Conservation (phyloP, 495 filamentous ascomycete genomes). For the Coniosporium apollinis region DNA sequence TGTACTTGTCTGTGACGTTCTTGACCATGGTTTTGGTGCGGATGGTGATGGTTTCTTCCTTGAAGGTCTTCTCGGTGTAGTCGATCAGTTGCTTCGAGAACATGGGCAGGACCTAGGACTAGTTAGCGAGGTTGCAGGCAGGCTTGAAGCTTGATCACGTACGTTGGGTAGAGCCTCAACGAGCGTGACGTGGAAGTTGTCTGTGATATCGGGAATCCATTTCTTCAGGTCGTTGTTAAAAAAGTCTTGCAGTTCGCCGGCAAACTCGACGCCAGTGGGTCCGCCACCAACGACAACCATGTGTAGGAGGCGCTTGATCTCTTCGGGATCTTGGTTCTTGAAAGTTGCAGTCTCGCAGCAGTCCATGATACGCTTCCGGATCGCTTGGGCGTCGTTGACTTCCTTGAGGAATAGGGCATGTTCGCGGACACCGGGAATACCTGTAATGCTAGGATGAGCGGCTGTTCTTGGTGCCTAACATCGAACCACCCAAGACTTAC, state of each 20-base stretch:
- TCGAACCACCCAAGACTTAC: constrained; percentile 26
- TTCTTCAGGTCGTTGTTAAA: constrained; percentile 95
- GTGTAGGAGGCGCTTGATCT: constrained; percentile 86
- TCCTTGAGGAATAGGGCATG: constrained; percentile 97
- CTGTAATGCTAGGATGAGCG: constrained; percentile 17
- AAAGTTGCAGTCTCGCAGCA: constrained; percentile 96
- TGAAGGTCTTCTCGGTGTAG: constrained; percentile 97
- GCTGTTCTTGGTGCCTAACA: background rate
- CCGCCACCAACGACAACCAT: constrained; percentile 99
- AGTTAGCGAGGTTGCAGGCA: background rate
- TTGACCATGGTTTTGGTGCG: constrained; percentile 98
- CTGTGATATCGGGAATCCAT: constrained; percentile 87
- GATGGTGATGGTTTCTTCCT: constrained; percentile 93
- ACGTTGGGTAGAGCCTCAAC: constrained; percentile 96
- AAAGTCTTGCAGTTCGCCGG: constrained; percentile 96
- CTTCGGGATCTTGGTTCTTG: constrained; percentile 86
- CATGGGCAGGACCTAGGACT: constrained; percentile 49
- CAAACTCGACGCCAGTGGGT: constrained; percentile 95
- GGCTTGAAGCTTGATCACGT: constrained; percentile 5
- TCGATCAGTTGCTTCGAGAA: constrained; percentile 99
- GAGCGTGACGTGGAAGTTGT: constrained; percentile 91
- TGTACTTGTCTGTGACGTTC: constrained; percentile 84
- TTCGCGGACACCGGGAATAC: constrained; percentile 86
- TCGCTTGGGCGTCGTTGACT: constrained; percentile 83
- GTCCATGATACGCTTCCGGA: constrained; percentile 98